Evolutionary conservation across 768 basidiomycete species (phyloP), one percentile per base, ranked within the genome.

Genomic region (Calocybe indica): DNA sequence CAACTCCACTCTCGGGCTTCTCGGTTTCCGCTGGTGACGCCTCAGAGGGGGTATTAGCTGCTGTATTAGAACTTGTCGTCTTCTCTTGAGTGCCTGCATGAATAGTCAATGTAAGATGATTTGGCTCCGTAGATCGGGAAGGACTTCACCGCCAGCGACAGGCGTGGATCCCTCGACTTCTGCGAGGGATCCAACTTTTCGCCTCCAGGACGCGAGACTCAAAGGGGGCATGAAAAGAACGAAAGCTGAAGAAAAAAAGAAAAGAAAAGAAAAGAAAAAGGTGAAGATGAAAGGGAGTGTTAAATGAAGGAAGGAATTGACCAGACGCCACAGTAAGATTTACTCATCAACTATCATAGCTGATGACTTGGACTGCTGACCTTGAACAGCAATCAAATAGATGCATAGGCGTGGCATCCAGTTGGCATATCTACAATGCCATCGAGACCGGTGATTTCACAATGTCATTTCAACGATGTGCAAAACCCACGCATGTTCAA

Each of bases 131-230:
- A 22, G 22, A 22, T 22, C 22, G 22, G 22, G 22, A 4, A 22
- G 22, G 4, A 22, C 22, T 22, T 22, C 37, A 58, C 59, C 47
- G 53, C 53, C 49, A 46, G 50, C 52, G 41, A 51, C 28, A 43
- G 52, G 36, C 32, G 43, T 49, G 14, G 45, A 46, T 14, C 45
- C 32, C 36, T 29, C 45, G 38, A 44, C 33, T 43, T 46, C 46
- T 22, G 33, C 45, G 48, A 49, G 47, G 50, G 48, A 10, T 43
- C 35, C 42, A 36, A 34, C 39, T 45, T 51, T 47, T 41, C 53
- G 58, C 53, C 55, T 45, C 57, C 55, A 51, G 55, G 57, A 52
- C 57, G 49, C 31, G 37, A 28, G 31, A 51, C 13, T 47, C 43
- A 52, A 46, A 38, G 53, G 57, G 48, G 52, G 48, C 59, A 58